These are phyloP conservation scores for Gilbertella persicaria DNA, from an alignment of 371 early-diverging fungal species.

Conservation along the genomic window DNA sequence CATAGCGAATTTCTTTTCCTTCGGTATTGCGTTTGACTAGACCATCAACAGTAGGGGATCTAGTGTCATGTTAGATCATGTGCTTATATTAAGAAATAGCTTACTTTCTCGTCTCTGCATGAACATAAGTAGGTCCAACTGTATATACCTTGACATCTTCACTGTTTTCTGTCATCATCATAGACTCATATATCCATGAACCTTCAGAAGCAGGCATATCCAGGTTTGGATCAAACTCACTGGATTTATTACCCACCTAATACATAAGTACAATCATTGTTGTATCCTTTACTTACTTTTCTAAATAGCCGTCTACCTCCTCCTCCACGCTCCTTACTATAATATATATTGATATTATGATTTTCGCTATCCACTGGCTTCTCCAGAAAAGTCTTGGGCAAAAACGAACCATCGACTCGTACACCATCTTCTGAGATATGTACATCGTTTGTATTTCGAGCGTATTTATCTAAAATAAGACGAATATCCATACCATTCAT, in stretches of 20 bases:
- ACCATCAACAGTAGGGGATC: constrained; percentile 98
- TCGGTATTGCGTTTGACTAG: constrained; percentile 93
- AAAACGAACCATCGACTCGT: constrained; percentile 59
- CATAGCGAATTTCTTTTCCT: constrained; percentile 96
- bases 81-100: constrained; percentile 4
- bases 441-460: constrained; percentile 22
- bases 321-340: constrained; percentile 78
- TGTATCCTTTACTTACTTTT: constrained; percentile 61
- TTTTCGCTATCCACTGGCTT: constrained; percentile 97
- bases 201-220: constrained; percentile 72
- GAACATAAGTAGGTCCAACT: constrained; percentile 85
- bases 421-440: constrained; percentile 67
- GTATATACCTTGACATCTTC: constrained; percentile 99
- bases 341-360: constrained; percentile 98
- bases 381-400: constrained; percentile 96
- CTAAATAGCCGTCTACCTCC: constrained; percentile 93
- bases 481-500: constrained; percentile 57
- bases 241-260: constrained; percentile 92
- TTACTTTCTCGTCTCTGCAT: constrained; percentile 97
- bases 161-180: constrained; percentile 89
- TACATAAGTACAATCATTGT: neutral
- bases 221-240: constrained; percentile 82
- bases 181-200: constrained; percentile 94
- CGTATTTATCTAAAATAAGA: constrained; percentile 27
- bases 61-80: too few relatives aligned